Evolutionary conservation across 495 filamentous ascomycete genomes (phyloP).

Genomic region (Hyaloscypha variabilis): DNA sequence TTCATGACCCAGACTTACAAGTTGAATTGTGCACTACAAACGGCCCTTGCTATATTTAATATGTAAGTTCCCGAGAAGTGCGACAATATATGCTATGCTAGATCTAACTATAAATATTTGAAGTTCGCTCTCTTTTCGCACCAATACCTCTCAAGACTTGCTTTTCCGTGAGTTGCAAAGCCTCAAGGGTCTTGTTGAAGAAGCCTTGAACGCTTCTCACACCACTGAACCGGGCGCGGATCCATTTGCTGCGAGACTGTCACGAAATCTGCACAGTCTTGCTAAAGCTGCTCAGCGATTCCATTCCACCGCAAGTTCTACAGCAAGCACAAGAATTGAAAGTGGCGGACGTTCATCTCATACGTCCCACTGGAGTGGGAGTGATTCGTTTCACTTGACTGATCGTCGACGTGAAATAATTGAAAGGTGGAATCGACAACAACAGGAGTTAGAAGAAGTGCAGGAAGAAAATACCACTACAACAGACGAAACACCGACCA

Average conservation of each 20-base stretch:
- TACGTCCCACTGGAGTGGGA: background rate
- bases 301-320: background rate
- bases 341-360: background rate
- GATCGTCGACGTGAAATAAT: background rate
- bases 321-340: background rate
- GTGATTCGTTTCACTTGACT: background rate
- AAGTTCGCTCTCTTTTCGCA: background rate
- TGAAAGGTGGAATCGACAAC: constrained; percentile 3
- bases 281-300: constrained; percentile 3
- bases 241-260: background rate
- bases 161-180: background rate
- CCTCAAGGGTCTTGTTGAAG: background rate
- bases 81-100: background rate
- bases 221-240: background rate
- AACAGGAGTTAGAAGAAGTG: background rate
- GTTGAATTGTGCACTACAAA: constrained; percentile 2
- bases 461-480: background rate
- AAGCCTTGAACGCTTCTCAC: background rate
- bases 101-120: background rate
- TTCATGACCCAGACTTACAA: constrained; percentile 6
- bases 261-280: background rate
- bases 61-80: constrained; percentile 6
- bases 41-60: background rate
- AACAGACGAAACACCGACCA: background rate
- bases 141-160: background rate